Evolutionary conservation across 345 rosid genomes (phyloP).

Genomic region (Erysimum cheiranthoides): DNA sequence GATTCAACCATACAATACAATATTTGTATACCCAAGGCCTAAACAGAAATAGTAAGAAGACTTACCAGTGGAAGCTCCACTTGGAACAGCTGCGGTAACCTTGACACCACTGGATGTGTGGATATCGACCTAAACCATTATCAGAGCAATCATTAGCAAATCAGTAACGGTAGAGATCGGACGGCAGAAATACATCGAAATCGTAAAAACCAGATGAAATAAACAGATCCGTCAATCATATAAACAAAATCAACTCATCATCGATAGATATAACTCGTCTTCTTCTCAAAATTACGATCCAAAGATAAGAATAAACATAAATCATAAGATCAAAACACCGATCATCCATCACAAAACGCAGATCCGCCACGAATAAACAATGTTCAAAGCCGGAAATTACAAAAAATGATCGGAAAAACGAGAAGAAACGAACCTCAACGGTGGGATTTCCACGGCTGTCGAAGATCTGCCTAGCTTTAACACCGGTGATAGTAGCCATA

Average conservation of each 20-base stretch:
- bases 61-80: conserved; percentile 98
- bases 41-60: background rate
- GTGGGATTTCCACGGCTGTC: conserved; percentile 99
- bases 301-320: background rate
- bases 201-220: background rate
- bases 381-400: background rate
- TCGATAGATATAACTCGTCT: background rate
- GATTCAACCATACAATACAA: conserved; percentile 14
- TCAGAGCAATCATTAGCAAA: conserved; percentile 1
- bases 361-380: conserved; percentile 39
- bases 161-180: background rate
- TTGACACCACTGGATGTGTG: conserved; percentile 57
- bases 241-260: background rate
- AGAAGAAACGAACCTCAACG: conserved; percentile 68
- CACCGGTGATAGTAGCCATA: conserved; percentile 67
- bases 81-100: conserved; percentile 90
- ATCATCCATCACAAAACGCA: conserved; percentile 16
- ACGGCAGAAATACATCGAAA: background rate
- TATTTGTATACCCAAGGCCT: background rate
- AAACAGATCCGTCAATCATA: conserved; percentile 30
- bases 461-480: conserved; percentile 93
- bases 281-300: conserved; percentile 4
- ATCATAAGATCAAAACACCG: conserved; percentile 18
- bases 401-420: conserved; percentile 19
- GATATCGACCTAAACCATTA: conserved; percentile 64